Evolutionary conservation across 2,329 filamentous ascomycete species (phyloP).

Genomic region (Colletotrichum sidae): DNA sequence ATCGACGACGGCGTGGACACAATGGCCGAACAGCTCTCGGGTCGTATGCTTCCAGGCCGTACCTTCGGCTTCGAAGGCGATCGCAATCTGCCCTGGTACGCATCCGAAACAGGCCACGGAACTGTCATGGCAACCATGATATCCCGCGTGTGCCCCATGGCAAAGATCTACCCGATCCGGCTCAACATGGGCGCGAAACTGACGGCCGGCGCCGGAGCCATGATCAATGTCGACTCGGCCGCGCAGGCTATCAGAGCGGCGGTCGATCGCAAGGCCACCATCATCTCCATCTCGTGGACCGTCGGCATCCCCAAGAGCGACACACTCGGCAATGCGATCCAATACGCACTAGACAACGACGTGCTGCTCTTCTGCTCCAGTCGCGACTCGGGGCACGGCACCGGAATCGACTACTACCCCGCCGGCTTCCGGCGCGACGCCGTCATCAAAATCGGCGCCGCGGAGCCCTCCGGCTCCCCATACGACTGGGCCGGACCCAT

Average conservation of each 20-base stretch:
- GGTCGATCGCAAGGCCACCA: slow-evolving; percentile 39
- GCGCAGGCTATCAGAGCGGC: slow-evolving; percentile 40
- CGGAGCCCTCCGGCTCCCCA: slow-evolving; percentile 38
- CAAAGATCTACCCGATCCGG: slow-evolving; percentile 41
- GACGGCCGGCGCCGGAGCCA: slow-evolving; percentile 21
- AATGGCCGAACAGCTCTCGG: slow-evolving; percentile 40
- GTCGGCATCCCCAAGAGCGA: slow-evolving; percentile 37
- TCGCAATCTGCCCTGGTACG: slow-evolving; percentile 43
- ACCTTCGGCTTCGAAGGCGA: slow-evolving; percentile 42
- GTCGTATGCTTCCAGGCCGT: slow-evolving; percentile 41
- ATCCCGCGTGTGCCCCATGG: slow-evolving; percentile 42
- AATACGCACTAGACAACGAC: slow-evolving; percentile 40
- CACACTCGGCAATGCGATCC: slow-evolving; percentile 23
- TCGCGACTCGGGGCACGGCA: slow-evolving; percentile 43
- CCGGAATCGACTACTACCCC: slow-evolving; percentile 34
- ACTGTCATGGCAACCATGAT: slow-evolving; percentile 46
- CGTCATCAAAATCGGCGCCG: slow-evolving; percentile 46
- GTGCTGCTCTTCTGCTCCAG: slow-evolving; percentile 54
- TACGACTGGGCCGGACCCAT: slow-evolving; percentile 40
- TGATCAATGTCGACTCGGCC: slow-evolving; percentile 29
- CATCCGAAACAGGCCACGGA: slow-evolving; percentile 43
- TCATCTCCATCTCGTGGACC: slow-evolving; percentile 48
- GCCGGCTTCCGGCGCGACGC: slow-evolving; percentile 30
- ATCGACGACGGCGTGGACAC: slow-evolving; percentile 54
- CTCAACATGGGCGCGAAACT: slow-evolving; percentile 37